These are phyloP conservation scores for Acanthamoeba divionensis DNA, from an alignment of 208 protist genomes.

Conservation along the genomic window DNA sequence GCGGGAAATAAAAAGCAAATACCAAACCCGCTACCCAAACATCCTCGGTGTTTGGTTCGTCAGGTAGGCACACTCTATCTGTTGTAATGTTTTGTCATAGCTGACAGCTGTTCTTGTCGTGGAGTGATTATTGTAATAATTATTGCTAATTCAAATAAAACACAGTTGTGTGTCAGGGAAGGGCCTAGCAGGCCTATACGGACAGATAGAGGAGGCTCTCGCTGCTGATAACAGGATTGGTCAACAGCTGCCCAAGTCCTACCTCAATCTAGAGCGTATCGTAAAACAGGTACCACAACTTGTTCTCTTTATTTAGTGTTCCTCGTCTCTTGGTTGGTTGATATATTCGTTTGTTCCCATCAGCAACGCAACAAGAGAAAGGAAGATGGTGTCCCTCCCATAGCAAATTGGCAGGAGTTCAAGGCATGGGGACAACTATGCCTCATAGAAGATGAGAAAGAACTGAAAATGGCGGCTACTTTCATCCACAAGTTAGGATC, in stretches of 20 bases:
- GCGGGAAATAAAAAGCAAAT: conserved; percentile 5
- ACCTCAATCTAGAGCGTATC: conserved; percentile 37
- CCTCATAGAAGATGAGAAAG: conserved; percentile 22
- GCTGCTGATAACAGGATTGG: neutral
- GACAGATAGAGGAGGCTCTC: conserved; percentile 6
- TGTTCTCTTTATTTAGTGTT: too few species aligned
- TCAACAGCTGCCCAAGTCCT: conserved; percentile 9
- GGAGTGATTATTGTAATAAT: too few species aligned
- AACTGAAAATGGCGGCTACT: neutral
- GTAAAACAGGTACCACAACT: neutral
- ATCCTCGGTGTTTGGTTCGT: neutral
- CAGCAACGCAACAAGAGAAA: conserved; percentile 8
- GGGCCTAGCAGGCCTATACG: neutral
- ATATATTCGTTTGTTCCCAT: neutral
- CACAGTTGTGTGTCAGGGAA: neutral
- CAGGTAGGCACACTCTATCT: neutral
- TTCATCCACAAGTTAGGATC: conserved; percentile 36
- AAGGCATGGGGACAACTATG: conserved; percentile 14
- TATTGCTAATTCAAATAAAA: too few species aligned
- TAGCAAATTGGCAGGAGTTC: conserved; percentile 33
- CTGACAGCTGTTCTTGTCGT: too few species aligned
- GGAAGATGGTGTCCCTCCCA: neutral
- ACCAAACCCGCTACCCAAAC: neutral
- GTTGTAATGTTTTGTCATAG: too few species aligned
- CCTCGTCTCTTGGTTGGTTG: neutral